phyloP scores from a whole-genome alignment of 495 filamentous ascomycete genomes.

The Schizothecium vesticola region DNA sequence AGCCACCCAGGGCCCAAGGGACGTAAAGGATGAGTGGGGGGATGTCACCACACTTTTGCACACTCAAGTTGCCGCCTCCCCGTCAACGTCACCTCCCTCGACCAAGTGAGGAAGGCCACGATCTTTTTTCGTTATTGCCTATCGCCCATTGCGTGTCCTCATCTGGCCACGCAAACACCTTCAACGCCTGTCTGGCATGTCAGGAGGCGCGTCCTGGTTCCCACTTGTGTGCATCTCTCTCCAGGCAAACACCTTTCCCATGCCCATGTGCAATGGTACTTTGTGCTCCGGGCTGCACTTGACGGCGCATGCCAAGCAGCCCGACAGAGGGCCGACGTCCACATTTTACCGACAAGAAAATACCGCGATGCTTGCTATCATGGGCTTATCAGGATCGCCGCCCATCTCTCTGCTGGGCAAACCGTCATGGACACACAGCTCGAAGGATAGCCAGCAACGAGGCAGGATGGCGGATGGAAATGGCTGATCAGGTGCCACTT shows the following conservation, averaged over 20 bases:
- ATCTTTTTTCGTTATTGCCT: not conserved
- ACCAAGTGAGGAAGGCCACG: slow-evolving; percentile 8
- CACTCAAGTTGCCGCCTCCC: not conserved
- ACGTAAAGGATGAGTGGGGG: not conserved
- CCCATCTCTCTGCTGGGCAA: not conserved
- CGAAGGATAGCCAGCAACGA: not conserved
- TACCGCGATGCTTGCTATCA: not conserved
- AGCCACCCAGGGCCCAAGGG: not conserved
- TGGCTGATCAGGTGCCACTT: not conserved
- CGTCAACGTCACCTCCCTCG: not conserved
- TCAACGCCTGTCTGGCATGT: not conserved
- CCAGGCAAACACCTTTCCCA: not conserved
- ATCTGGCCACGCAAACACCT: not conserved
- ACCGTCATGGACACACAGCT: not conserved
- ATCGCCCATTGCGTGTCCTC: not conserved
- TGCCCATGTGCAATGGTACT: not conserved
- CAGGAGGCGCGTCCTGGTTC: not conserved
- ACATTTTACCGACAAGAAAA: not conserved
- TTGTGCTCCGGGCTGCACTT: not conserved
- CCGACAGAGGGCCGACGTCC: not conserved
- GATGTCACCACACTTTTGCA: not conserved
- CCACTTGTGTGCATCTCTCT: not conserved
- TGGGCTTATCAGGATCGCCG: not conserved
- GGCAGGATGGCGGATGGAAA: not conserved
- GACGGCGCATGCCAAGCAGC: not conserved